Evolutionary conservation across 352 stramenopile species (phyloP).

Genomic region (Globisporangium recalcitrans): DNA sequence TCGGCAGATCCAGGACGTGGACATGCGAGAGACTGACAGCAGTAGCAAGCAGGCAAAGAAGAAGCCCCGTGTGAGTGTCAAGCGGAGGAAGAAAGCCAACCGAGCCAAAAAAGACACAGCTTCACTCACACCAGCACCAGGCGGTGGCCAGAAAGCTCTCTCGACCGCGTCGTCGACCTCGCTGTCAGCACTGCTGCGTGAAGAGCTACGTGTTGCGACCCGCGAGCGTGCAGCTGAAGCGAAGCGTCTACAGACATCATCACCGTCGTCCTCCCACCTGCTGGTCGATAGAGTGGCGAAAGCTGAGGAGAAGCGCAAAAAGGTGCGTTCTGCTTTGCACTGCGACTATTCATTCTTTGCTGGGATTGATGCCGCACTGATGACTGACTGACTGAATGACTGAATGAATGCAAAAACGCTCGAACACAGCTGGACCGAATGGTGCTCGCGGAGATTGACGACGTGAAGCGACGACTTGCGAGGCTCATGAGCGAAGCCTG

Average conservation of each 20-base stretch:
- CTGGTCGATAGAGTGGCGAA: constrained; percentile 45
- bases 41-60: constrained; percentile 3
- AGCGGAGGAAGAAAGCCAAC: constrained; percentile 6
- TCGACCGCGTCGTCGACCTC: constrained; percentile 16
- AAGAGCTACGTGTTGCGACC: constrained; percentile 27
- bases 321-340: constrained; percentile 27
- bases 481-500: constrained; percentile 29
- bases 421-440: constrained; percentile 43
- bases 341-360: not conserved
- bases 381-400: not conserved
- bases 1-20: not conserved
- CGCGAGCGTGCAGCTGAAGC: constrained; percentile 4
- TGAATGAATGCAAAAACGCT: not conserved
- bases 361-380: not conserved
- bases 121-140: not conserved
- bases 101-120: not conserved
- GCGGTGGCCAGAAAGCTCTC: not conserved
- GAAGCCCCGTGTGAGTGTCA: not conserved
- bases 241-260: constrained; percentile 11
- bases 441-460: constrained; percentile 56
- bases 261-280: constrained; percentile 1
- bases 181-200: constrained; percentile 30
- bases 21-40: not conserved
- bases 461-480: constrained; percentile 59
- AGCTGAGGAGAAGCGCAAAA: constrained; percentile 52